Conservation (phyloP, 2,329 filamentous ascomycete genomes). For the Pseudogymnoascus sp. region DNA sequence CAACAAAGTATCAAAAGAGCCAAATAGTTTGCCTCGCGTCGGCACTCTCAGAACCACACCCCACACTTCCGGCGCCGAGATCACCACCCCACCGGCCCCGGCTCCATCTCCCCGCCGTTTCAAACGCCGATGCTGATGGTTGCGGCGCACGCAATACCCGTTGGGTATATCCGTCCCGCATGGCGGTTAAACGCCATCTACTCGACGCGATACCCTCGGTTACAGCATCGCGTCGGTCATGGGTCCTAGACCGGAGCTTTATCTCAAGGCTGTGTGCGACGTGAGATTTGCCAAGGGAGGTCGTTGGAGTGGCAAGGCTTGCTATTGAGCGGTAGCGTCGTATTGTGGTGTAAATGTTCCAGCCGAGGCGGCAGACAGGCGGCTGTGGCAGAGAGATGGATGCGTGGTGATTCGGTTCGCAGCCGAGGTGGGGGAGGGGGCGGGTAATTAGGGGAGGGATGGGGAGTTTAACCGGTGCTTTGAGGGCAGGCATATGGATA, state of each 20-base stretch:
- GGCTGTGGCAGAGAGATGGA: neutral
- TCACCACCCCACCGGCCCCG: neutral
- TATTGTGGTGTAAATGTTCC: conserved; percentile 1
- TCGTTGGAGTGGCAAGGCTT: neutral
- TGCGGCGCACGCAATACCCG: neutral
- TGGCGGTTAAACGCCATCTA: neutral
- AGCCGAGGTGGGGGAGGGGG: neutral
- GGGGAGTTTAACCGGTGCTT: neutral
- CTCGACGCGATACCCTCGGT: neutral
- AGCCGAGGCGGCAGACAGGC: neutral
- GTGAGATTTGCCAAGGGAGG: neutral
- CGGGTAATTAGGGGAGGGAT: neutral
- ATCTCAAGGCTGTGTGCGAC: neutral
- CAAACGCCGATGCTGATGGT: neutral
- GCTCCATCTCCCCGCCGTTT: too few species aligned
- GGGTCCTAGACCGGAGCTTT: neutral
- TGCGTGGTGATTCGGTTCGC: neutral
- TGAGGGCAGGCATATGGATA: neutral
- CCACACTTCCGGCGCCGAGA: neutral
- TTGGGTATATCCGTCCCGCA: neutral
- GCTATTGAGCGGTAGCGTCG: neutral
- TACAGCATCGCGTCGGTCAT: neutral
- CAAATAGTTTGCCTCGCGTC: neutral
- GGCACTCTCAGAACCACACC: neutral
- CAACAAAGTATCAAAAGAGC: neutral